A percentile compares a stretch with the other conserved stretches of the same genome.
These are phyloP conservation scores for Kazachstania kunashirensis DNA, from an alignment of 805 yeast genomes.

Conservation along the genomic window DNA sequence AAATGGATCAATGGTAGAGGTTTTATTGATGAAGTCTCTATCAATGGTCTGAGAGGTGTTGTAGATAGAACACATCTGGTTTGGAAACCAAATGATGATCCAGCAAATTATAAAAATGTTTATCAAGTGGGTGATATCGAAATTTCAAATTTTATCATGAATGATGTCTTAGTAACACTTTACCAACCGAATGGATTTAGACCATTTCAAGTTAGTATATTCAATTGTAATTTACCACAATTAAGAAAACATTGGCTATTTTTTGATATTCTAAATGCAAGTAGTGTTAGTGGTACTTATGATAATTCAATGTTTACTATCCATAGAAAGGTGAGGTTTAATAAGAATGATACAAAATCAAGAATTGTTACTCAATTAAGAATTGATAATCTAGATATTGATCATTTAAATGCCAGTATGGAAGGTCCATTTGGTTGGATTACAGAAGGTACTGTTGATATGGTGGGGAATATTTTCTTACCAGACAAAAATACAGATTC, in stretches of 20 bases:
- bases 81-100: slow-evolving; percentile 74
- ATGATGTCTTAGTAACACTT: slow-evolving; percentile 75
- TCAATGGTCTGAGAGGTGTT: slow-evolving; percentile 83
- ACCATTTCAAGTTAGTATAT: slow-evolving; percentile 81
- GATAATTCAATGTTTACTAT: slow-evolving; percentile 90
- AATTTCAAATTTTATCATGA: slow-evolving; percentile 69
- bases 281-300: slow-evolving; percentile 78
- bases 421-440: slow-evolving; percentile 98
- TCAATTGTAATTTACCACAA: slow-evolving; percentile 68
- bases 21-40: slow-evolving; percentile 65
- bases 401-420: slow-evolving; percentile 82
- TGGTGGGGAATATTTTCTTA: slow-evolving; percentile 82
- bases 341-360: slow-evolving; percentile 33
- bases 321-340: slow-evolving; percentile 38
- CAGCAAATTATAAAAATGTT: slow-evolving; percentile 66
- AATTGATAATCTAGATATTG: slow-evolving; percentile 75
- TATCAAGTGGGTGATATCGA: slow-evolving; percentile 88
- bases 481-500: slow-evolving; percentile 54
- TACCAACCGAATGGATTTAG: slow-evolving; percentile 74
- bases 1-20: slow-evolving; percentile 92
- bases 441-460: slow-evolving; percentile 80
- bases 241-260: slow-evolving; percentile 90
- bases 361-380: slow-evolving; percentile 65
- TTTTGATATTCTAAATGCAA: slow-evolving; percentile 77
- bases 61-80: slow-evolving; percentile 81